These are phyloP conservation scores for Aspergillus persii DNA, from an alignment of 2,329 filamentous ascomycete species.

Conservation along the genomic window DNA sequence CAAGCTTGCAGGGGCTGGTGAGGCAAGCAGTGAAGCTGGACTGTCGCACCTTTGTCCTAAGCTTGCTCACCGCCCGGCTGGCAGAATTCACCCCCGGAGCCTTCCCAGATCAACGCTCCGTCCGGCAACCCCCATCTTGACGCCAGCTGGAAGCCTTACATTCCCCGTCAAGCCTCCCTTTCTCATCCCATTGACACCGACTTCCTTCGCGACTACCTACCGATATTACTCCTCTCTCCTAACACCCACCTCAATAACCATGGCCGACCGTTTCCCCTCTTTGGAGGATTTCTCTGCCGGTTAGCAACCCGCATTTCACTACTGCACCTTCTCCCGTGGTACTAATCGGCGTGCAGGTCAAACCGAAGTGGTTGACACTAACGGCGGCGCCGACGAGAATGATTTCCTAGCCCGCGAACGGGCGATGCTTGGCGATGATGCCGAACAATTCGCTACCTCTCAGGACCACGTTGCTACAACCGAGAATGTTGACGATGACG, in stretches of 20 bases:
- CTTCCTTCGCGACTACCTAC: background rate
- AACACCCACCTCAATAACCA: constrained; percentile 37
- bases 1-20: constrained; percentile 5
- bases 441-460: constrained; percentile 79
- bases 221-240: background rate
- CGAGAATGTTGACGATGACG: constrained; percentile 63
- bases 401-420: constrained; percentile 93
- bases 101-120: constrained; percentile 7
- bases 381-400: constrained; percentile 57
- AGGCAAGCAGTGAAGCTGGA: background rate
- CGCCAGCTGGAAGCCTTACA: constrained; percentile 21
- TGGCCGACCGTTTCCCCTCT: constrained; percentile 78
- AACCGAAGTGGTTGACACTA: constrained; percentile 32
- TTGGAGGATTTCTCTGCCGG: constrained; percentile 72
- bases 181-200: constrained; percentile 9
- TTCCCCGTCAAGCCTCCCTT: constrained; percentile 10
- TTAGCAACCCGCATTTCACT: constrained; percentile 32
- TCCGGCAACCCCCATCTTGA: constrained; percentile 8
- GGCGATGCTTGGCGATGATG: constrained; percentile 86
- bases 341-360: constrained; percentile 34
- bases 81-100: constrained; percentile 18
- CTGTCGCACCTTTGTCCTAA: constrained; percentile 10
- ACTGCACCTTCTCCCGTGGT: constrained; percentile 15
- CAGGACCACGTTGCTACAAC: constrained; percentile 62
- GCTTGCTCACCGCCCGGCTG: constrained; percentile 18